These are phyloP conservation scores for Vinca minor DNA, from an alignment of 257 asterid genomes.

Conservation along the genomic window DNA sequence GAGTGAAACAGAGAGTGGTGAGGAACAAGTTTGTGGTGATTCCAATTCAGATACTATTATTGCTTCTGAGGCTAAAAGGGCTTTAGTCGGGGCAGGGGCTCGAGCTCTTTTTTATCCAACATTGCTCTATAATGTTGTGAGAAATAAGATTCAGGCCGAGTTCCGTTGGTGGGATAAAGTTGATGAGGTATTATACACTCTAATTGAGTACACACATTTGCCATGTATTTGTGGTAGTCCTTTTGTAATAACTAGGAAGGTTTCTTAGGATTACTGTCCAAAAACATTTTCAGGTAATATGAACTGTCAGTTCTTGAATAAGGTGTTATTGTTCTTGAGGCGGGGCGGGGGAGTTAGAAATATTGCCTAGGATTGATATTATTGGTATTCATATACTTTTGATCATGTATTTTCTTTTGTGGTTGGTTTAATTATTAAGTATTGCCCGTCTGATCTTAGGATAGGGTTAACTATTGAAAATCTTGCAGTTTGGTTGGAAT, in stretches of 20 bases:
- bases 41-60: conserved; percentile 29
- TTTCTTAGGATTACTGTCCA: too few species aligned
- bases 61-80: conserved; percentile 64
- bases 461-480: not conserved
- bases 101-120: conserved; percentile 97
- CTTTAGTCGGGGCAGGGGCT: conserved; percentile 84
- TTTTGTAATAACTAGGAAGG: too few species aligned
- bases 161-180: conserved; percentile 98
- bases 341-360: too few species aligned
- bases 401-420: too few species aligned
- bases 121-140: conserved; percentile 72
- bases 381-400: too few species aligned
- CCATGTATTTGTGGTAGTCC: not conserved
- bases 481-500: not conserved
- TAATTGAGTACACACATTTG: not conserved
- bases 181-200: conserved; percentile 62
- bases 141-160: conserved; percentile 79
- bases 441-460: conserved; percentile 2
- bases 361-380: too few species aligned
- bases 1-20: conserved; percentile 39
- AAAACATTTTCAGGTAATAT: not conserved
- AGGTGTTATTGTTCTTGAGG: too few species aligned
- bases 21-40: conserved; percentile 36
- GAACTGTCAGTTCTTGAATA: too few species aligned
- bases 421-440: not conserved